phyloP scores from a whole-genome alignment of 345 rosid species.

The Barbarea vulgaris region DNA sequence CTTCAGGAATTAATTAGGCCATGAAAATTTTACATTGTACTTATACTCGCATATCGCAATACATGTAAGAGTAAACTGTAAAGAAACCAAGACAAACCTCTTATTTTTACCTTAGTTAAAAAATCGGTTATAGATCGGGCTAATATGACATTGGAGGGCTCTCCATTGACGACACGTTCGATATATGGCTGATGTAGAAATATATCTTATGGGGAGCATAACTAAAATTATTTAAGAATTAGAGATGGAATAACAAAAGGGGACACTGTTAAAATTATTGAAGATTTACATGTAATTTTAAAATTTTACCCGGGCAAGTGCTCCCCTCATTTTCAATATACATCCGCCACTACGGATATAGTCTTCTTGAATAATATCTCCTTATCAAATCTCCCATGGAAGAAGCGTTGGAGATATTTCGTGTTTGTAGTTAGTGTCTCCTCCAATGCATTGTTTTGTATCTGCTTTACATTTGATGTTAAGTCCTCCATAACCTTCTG shows the following conservation, averaged over 20 bases:
- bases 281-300: too few species aligned
- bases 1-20: neutral
- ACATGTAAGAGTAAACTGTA: too few species aligned
- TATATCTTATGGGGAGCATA: too few species aligned
- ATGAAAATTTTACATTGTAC: neutral
- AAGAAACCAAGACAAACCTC: neutral
- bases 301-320: too few species aligned
- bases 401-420: slow-evolving; percentile 53
- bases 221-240: too few species aligned
- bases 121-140: slow-evolving; percentile 66
- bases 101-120: slow-evolving; percentile 57
- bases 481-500: slow-evolving; percentile 62
- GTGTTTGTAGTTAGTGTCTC: slow-evolving; percentile 53
- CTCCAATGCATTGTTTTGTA: slow-evolving; percentile 53
- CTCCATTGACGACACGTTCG: slow-evolving; percentile 68
- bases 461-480: slow-evolving; percentile 55
- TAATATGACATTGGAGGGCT: slow-evolving; percentile 57
- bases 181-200: too few species aligned
- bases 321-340: too few species aligned
- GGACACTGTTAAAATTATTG: too few species aligned
- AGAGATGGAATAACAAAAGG: too few species aligned
- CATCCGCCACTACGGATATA: slow-evolving; percentile 68
- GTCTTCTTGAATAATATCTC: slow-evolving; percentile 55
- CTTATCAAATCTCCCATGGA: slow-evolving; percentile 48
- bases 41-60: neutral